Base-by-base conservation (phyloP, 2,329 filamentous ascomycete species). In the Alternaria solani region DNA sequence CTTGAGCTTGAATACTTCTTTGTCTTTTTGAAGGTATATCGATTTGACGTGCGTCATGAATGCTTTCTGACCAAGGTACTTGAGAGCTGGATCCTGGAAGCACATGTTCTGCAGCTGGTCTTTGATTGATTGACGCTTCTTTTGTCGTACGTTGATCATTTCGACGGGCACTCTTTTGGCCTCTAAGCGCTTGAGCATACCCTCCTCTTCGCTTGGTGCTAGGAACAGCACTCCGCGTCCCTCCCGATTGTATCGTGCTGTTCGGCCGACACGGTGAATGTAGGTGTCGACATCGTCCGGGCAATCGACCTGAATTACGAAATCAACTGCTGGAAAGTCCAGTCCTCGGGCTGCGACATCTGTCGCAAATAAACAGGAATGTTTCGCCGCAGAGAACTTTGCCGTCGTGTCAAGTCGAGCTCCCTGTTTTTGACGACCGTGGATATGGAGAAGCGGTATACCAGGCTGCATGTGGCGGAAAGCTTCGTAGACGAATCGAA, bases 271-370 rank as follows among this genome's bases (percentile, higher is more conserved):
- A 60, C 95, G 89, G 80, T 99, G 95, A 68, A 99, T 98, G 73
- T 99, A 99, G 0, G 95, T 99, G 73, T 98, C 95, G 4, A 92
- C 91, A 77, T 99, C 94, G 78, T 99, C 95, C 0, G 95, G 95
- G 67, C 92, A 96, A 77, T 99, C 95, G n/a, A 92, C 86, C 76
- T 99, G 95, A n/a, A 99, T 93, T 5, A 99, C 95, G 91, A 95
- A 99, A 77, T 99, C 95, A 0, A 99, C 95, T 3, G 93, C 90
- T 0, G 95, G 95, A 75, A 99, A 98, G 78, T 99, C 95, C 12
- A 99, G 86, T 65, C 95, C 95, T 78, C 95, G 87, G 0, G 95
- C 95, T 4, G 96, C 93, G 6, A 99, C 93, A 75, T 99, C 95
- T 0, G 95, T 99, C 1, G 95, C 93, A 75, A 99, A 97, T 0